Base-by-base conservation (phyloP, 2,329 filamentous ascomycete species). In the Neocucurbitaria cava region DNA sequence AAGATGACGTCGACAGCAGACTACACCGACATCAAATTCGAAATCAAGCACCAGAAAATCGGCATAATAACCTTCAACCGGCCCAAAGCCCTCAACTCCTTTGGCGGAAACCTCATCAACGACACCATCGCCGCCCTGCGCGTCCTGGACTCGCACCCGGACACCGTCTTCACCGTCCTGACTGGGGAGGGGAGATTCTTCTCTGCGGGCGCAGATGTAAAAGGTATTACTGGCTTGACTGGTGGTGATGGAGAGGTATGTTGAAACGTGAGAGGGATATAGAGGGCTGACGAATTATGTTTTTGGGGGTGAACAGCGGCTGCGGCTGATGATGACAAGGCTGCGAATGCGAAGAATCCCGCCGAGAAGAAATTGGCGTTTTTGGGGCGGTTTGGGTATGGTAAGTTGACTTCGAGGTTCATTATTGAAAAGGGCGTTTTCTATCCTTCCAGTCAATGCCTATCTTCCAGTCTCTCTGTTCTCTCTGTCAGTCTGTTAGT, bases 131-230 rank as follows among this genome's bases (percentile, higher is more conserved):
- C 68, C 3, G 80, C 78, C 0, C 66, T 82, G 1, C 69, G 79
- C 52, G 73, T 77, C 31, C 70, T 82, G 3, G 75, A 82, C 58
- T 73, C 78, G 30, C 73, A 82, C 57, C 79, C 80, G 3, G 75
- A 78, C 35, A 83, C 81, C 5, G 65, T 82, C 13, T 82, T 83
- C 61, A 83, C 81, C 1, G 80, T 83, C 1, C 57, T 82, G 10
- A 83, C 80, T 0, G 81, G 81, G 17, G 79, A 81, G 58, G 81
- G 81, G 1, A 70, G 80, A 10, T 83, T 82, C 66, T 83, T 83
- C 62, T 80, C 76, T 18, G 78, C 80, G 0, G 81, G 81, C 17
- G 80, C 81, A 17, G 80, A 83, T 70, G 77, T 83, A 1, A 77
- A 73, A 61, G 74, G 77, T 69, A 58, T 62, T 11, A 23, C 35